Percentiles rank a stretch among this genome's conserved stretches.
phyloP scores from a whole-genome alignment of 495 filamentous ascomycete genomes.

The Paragyromitra xinjiangensis region DNA sequence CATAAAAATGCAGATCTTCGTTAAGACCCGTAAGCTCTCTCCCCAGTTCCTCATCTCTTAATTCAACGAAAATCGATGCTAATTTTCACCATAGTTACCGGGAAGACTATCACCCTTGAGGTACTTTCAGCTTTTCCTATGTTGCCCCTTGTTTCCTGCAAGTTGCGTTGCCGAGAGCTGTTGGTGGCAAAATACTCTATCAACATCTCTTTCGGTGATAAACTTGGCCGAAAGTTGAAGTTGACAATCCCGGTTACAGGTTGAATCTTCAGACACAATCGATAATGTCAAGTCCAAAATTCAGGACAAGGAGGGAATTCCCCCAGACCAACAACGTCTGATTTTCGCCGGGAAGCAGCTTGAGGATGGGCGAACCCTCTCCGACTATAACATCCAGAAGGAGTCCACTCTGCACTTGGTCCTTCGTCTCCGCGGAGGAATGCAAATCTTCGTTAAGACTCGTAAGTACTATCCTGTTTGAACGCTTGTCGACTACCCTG shows the following conservation, averaged over 20 bases:
- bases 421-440: conserved; percentile 96
- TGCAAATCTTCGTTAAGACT: conserved; percentile 75
- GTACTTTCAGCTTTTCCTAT: conserved; percentile 61
- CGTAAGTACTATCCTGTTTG: conserved; percentile 31
- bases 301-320: conserved; percentile 99
- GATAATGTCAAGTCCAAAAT: conserved; percentile 99
- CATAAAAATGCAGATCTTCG: conserved; percentile 56
- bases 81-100: conserved; percentile 67
- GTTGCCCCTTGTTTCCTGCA: neutral
- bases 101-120: conserved; percentile 65
- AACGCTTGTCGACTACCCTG: neutral
- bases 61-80: conserved; percentile 68
- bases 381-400: conserved; percentile 99
- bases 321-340: conserved; percentile 96
- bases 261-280: conserved; percentile 96
- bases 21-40: conserved; percentile 58
- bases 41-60: conserved; percentile 88
- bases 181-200: conserved; percentile 27
- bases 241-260: conserved; percentile 65
- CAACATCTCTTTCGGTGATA: neutral
- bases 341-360: conserved; percentile 99
- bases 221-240: neutral
- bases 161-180: conserved; percentile 15
- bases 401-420: conserved; percentile 95
- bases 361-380: conserved; percentile 96